Base-by-base conservation (phyloP, 192 early-diverging fungal species). In the Lobosporangium transversale region DNA sequence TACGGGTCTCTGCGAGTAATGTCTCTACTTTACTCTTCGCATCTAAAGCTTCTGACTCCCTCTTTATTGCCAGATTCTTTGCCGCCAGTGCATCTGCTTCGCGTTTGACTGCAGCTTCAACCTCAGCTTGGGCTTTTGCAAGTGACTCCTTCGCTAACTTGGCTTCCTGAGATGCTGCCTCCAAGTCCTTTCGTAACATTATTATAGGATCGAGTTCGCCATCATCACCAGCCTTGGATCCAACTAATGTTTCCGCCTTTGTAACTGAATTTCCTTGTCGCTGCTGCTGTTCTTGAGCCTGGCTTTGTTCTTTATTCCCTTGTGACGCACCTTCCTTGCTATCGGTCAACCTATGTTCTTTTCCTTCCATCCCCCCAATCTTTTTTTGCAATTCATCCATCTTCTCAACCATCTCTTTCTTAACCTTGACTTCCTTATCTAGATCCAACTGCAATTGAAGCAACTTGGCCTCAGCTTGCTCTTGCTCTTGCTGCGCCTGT, bases 401-500 rank as follows among this genome's bases (percentile, higher is more conserved):
- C 24, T 76, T 76, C 24, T 76, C 53, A 23, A 76, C 73, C 73
- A 76, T 76, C 36, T 76, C 73, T 37, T 76, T 76, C 48, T 76
- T 76, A 53, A 67, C 59, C 47, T 76, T 67, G 33, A 76, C 45
- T n/a, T 76, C 73, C 47, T 67, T 76, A 50, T 76, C 73, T 2
- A 76, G 30, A 44, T 76, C 73, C 35, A 67, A 42, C 26, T 76
- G 73, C 23, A 67, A 31, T 36, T 67, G 73, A 7, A 76, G 54
- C 20, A 76, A 33, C 20, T 76, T 76, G 44, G 65, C 64, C 37
- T 76, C 73, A 8, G 73, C 59, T 32, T 76, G 58, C 53, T 76
- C 73, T 17, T 76, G 73, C 9, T 76, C 73, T 20, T 62, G 51
- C 31, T 76, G 73, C 0, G 63, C 73, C 36, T 76, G 73, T 33